These are phyloP conservation scores for Globisporangium apiculatum DNA, from an alignment of 352 stramenopile species.

Conservation along the genomic window DNA sequence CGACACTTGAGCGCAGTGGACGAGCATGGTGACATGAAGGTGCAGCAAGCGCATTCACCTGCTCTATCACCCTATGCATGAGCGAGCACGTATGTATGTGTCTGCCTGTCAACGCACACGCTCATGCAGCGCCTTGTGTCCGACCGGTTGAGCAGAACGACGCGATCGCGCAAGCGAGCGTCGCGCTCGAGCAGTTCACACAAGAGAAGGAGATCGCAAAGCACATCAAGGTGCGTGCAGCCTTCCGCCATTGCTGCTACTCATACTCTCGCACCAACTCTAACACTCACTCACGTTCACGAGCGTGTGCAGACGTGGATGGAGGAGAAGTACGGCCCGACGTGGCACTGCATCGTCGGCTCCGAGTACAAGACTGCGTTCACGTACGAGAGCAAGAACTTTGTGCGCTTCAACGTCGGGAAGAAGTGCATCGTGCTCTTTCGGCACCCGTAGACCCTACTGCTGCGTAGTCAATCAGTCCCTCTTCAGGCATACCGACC, in stretches of 20 bases:
- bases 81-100: no score
- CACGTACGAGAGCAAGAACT: conserved; percentile 80
- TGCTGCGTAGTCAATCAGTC: no score
- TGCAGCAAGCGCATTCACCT: conserved; percentile 4
- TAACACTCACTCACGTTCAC: background rate
- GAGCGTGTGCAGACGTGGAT: conserved; percentile 25
- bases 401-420: conserved; percentile 77
- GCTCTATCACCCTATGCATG: background rate
- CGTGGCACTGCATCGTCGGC: conserved; percentile 74
- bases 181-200: no score
- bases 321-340: conserved; percentile 43
- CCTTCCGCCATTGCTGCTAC: no score
- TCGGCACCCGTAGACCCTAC: conserved; percentile 37
- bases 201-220: no score
- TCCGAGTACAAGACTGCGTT: conserved; percentile 73
- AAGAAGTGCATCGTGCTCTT: conserved; percentile 86
- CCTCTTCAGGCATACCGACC: no score
- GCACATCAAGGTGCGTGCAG: no score
- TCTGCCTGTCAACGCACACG: background rate
- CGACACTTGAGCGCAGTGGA: conserved; percentile 40
- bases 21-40: conserved; percentile 81
- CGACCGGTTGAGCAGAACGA: conserved; percentile 31
- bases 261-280: no score
- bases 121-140: background rate
- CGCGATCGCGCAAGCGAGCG: conserved; percentile 42